Evolutionary conservation across 306 rosid genomes (phyloP).

Genomic region (Sophora flavescens): DNA sequence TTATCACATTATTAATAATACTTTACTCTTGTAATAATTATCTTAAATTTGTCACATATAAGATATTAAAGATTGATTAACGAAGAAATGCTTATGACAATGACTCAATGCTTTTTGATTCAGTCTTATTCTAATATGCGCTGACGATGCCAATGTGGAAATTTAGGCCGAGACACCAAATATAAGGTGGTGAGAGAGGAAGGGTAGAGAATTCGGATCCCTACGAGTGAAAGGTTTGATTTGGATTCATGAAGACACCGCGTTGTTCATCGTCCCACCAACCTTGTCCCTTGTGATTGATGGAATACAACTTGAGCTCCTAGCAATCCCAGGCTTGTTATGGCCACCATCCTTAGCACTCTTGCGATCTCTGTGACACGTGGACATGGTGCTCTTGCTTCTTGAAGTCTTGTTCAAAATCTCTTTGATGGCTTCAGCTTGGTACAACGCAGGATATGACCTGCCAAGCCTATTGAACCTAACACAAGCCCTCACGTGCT

Average conservation of each 20-base stretch:
- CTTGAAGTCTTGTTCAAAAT: constrained; percentile 58
- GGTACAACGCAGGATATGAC: constrained; percentile 58
- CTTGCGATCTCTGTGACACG: constrained; percentile 28
- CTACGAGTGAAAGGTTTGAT: too few species aligned
- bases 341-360: background rate
- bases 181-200: too few species aligned
- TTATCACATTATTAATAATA: too few species aligned
- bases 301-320: constrained; percentile 66
- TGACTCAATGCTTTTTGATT: too few species aligned
- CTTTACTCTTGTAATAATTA: too few species aligned
- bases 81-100: too few species aligned
- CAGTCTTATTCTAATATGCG: too few species aligned
- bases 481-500: constrained; percentile 61
- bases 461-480: constrained; percentile 66
- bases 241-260: background rate
- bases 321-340: constrained; percentile 31
- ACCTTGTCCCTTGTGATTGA: constrained; percentile 41
- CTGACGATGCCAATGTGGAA: too few species aligned
- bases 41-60: too few species aligned
- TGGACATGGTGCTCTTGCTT: constrained; percentile 39
- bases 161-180: too few species aligned
- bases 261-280: background rate
- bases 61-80: too few species aligned
- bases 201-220: too few species aligned
- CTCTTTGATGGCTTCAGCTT: constrained; percentile 61